Evolutionary conservation across 176 grass and related monocot species (phyloP).

Genomic region (Calamus simplicifolius): DNA sequence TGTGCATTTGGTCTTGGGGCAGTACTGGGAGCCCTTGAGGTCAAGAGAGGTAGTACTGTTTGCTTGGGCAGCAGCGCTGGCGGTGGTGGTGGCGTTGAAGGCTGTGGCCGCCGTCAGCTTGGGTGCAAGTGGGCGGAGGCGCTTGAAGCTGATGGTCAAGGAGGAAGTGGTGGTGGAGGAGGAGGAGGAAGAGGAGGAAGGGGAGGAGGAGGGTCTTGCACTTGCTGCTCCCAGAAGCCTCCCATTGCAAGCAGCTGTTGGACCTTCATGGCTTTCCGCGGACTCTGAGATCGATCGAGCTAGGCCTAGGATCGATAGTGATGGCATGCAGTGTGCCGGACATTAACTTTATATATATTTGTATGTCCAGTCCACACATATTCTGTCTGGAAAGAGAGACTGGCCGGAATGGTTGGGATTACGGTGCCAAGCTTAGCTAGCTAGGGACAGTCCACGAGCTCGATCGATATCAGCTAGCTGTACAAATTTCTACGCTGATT

Average conservation of each 20-base stretch:
- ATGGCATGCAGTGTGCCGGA: too few species aligned
- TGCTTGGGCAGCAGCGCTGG: not conserved
- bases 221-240: slow-evolving; percentile 31
- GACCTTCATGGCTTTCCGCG: slow-evolving; percentile 38
- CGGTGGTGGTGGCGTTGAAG: not conserved
- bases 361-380: too few species aligned
- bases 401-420: too few species aligned
- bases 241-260: slow-evolving; percentile 29
- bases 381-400: too few species aligned
- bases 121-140: slow-evolving; percentile 31
- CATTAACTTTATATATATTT: too few species aligned
- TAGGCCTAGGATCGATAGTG: too few species aligned
- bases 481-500: too few species aligned
- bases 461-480: too few species aligned
- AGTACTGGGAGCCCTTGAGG: slow-evolving; percentile 19
- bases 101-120: slow-evolving; percentile 28
- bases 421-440: too few species aligned
- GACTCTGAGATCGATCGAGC: too few species aligned
- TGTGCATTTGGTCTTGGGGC: not conserved
- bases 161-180: slow-evolving; percentile 10
- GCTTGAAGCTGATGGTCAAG: slow-evolving; percentile 5
- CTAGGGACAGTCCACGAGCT: too few species aligned
- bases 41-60: slow-evolving; percentile 19
- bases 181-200: slow-evolving; percentile 15
- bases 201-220: not conserved